Base-by-base conservation (phyloP, 768 basidiomycete genomes). In the Xanthoconium purpureum region DNA sequence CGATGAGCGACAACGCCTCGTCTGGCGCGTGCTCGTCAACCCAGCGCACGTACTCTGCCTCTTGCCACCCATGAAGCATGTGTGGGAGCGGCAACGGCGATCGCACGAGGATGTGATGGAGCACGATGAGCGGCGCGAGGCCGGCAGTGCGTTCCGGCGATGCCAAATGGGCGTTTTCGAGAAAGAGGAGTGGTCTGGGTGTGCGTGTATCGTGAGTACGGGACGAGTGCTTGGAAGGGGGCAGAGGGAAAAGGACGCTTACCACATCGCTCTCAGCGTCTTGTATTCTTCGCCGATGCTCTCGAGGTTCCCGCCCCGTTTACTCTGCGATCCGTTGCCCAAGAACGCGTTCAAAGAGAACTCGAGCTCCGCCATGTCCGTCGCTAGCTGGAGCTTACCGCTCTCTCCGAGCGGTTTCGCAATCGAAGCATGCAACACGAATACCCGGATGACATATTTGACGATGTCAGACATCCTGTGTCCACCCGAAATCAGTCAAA, bases 41-140 rank as follows among this genome's bases (percentile, higher is more conserved):
- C 94, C 95, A 99, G 43, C 91, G 84, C 47, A 97, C 91, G 71
- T 99, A 99, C 75, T 98, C 97, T 5, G 88, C 81, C 67, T 98
- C 94, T 55, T 91, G 88, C 96, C 97, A 98, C 0, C 89, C 88
- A 66, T 98, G 94, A 53, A 94, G 71, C 47, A 82, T 80, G 69
- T 99, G 93, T 11, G 97, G 96, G 38, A 98, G 78, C 6, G 89
- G 83, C 52, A 92, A 78, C 1, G 90, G 87, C 2, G 92, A 92
- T 11, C 92, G 86, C 28, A 98, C 94, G 35, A 97, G 79, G 63
- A 97, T 88, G 61, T 97, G 88, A 66, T 98, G 95, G 15, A 98
- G 75, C 15, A 98, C 88, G 62, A 97, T 84, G 20, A 98, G 78
- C 6, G 91, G 84, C 2, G 94, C 85, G n/a, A 98, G 78, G 6